Base-by-base conservation (phyloP, 139 green algal species). In the Ostreobium quekettii region DNA sequence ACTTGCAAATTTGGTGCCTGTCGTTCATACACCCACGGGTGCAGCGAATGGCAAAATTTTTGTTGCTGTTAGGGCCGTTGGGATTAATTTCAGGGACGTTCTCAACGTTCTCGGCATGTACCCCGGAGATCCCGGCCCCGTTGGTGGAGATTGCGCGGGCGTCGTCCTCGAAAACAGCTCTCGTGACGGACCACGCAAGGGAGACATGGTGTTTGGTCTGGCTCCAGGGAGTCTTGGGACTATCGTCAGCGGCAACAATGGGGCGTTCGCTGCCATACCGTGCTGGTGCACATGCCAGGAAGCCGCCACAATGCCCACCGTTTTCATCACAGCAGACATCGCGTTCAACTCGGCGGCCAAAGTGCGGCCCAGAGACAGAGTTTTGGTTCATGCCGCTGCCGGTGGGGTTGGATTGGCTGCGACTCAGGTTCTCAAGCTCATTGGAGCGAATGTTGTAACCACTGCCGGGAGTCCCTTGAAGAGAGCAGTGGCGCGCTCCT, bases 351-450 rank as follows among this genome's bases (percentile, higher is more conserved):
- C 37, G 8, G 35, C 35, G 19, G 35, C 6, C 26, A 38, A 56
- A 3, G 11, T 68, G 22, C 3, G 35, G 36, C 19, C 8, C 31
- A 38, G 78, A 0, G 71, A 89, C 24, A 36, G 61, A 0, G 82
- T 89, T 48, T 73, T 95, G 56, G 67, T 95, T 71, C 88, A 90
- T 60, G 83, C 80, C 24, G 86, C 83, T 11, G 78, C 88, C 19
- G 88, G 88, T 33, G 88, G 86, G 7, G 88, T 95, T 58, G 88
- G 86, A 56, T 66, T 95, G 31, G 87, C 86, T 5, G 83, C 83
- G 0, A 67, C 88, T 29, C 86, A 91, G 74, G 71, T 87, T 31
- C 70, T 82, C 32, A 33, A 38, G 5, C 65, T 48, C 1, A 31
- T 79, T 36, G 81, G 82, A 4, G 80, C 63, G 1, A 22, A 48